These are phyloP conservation scores for Canavalia ensiformis DNA, from an alignment of 306 rosid genomes.

Conservation along the genomic window DNA sequence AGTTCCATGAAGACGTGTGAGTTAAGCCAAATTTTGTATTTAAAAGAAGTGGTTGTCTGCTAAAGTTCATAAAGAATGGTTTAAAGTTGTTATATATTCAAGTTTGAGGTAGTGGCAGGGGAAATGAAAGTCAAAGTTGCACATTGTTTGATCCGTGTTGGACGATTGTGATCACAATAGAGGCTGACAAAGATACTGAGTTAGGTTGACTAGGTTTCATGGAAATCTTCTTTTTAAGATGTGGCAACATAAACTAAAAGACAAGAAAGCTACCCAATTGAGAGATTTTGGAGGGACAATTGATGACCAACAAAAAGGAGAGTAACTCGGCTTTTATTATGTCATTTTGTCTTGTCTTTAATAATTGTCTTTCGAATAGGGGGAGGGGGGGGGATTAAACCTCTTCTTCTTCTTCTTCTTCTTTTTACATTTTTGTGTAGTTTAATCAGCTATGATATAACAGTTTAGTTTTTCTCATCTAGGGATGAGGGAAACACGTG, in stretches of 20 bases:
- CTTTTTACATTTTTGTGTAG: slow-evolving; percentile 18
- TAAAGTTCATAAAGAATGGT: slow-evolving; percentile 56
- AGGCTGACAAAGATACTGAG: slow-evolving; percentile 79
- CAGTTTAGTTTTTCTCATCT: background rate
- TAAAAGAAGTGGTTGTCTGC: slow-evolving; percentile 61
- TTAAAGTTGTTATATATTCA: slow-evolving; percentile 40
- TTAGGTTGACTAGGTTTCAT: slow-evolving; percentile 65
- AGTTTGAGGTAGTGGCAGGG: slow-evolving; percentile 42
- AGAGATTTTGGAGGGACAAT: slow-evolving; percentile 61
- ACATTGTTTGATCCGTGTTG: slow-evolving; percentile 74
- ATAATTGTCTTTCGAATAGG: slow-evolving; percentile 48
- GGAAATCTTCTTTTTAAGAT: slow-evolving; percentile 68
- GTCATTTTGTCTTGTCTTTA: slow-evolving; percentile 66
- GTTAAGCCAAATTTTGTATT: slow-evolving; percentile 62
- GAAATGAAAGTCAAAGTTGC: slow-evolving; percentile 83
- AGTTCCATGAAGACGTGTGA: slow-evolving; percentile 65
- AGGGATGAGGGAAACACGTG: slow-evolving; percentile 26
- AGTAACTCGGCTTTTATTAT: slow-evolving; percentile 61
- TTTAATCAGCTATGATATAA: slow-evolving; percentile 20
- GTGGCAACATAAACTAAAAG: slow-evolving; percentile 73
- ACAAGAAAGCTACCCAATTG: slow-evolving; percentile 68
- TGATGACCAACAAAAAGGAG: slow-evolving; percentile 60
- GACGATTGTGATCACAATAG: slow-evolving; percentile 79
- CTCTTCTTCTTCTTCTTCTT: background rate
- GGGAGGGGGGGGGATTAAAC: background rate